phyloP scores from a whole-genome alignment of 192 early-diverging fungal genomes.

The Anaeromyces robustus region DNA sequence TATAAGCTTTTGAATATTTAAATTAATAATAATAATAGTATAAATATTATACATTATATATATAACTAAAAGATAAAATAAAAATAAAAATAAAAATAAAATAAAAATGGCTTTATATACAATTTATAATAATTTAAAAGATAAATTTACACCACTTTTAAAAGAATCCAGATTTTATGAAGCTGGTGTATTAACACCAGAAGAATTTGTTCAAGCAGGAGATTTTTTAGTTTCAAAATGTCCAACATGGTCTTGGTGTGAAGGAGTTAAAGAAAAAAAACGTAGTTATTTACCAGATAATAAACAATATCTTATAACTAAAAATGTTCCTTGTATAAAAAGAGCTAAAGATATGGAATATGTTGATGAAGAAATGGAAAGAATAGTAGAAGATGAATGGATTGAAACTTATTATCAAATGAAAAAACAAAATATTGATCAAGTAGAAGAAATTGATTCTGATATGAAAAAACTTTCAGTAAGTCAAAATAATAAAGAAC shows the following conservation, averaged over 20 bases:
- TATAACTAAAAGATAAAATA: too few species aligned
- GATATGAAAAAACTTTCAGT: neutral
- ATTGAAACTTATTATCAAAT: conserved; percentile 69
- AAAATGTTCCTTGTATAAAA: conserved; percentile 83
- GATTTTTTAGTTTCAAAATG: conserved; percentile 98
- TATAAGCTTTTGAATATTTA: too few species aligned
- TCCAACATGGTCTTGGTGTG: conserved; percentile 89
- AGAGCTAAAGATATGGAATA: conserved; percentile 73
- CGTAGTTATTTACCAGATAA: conserved; percentile 52
- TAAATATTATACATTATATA: too few species aligned
- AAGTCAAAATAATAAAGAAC: neutral
- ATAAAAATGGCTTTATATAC: neutral
- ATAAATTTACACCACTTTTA: neutral
- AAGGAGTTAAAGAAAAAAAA: conserved; percentile 54
- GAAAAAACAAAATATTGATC: conserved; percentile 49
- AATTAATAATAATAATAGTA: too few species aligned
- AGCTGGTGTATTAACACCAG: conserved; percentile 86
- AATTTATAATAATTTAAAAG: neutral
- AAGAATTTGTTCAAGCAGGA: conserved; percentile 92
- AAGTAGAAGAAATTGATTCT: neutral
- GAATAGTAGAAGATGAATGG: conserved; percentile 36
- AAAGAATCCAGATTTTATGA: conserved; percentile 26
- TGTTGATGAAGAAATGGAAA: conserved; percentile 36
- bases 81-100: too few species aligned
- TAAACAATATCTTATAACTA: conserved; percentile 65